Conservation (phyloP, 163 green algal species). For the Prototheca cutis region DNA sequence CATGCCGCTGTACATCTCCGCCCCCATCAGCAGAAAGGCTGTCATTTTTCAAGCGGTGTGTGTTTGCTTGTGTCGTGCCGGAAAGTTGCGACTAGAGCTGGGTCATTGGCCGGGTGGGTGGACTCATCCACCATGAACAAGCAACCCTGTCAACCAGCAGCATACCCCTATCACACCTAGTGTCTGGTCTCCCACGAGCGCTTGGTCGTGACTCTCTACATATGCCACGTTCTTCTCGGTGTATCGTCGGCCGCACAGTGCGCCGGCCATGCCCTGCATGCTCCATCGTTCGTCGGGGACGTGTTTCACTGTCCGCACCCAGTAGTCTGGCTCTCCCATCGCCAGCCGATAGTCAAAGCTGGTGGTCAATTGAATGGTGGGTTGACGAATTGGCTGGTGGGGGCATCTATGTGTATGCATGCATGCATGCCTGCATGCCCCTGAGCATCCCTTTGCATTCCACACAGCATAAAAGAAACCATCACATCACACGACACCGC, state of each 20-base stretch:
- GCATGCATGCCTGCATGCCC: too few relatives aligned
- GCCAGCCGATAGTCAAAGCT: conserved; percentile 93
- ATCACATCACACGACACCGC: too few relatives aligned
- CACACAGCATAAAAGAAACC: too few relatives aligned
- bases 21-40: conserved; percentile 79
- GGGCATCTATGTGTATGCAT: too few relatives aligned
- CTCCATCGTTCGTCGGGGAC: conserved; percentile 66
- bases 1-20: conserved; percentile 95
- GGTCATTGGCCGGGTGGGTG: too few relatives aligned
- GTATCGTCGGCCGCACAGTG: conserved; percentile 89
- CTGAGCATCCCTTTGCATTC: too few relatives aligned
- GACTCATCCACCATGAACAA: too few relatives aligned
- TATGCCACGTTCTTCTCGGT: conserved; percentile 79
- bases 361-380: too few relatives aligned
- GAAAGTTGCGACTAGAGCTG: too few relatives aligned
- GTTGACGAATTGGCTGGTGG: too few relatives aligned
- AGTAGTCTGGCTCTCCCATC: conserved; percentile 95
- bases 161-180: too few relatives aligned
- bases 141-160: too few relatives aligned
- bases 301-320: conserved; percentile 73
- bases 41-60: not conserved
- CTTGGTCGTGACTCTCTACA: conserved; percentile 89
- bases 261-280: conserved; percentile 84
- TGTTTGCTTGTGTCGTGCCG: not conserved
- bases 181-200: conserved; percentile 68